Percentiles rank a stretch among this genome's conserved stretches.
Evolutionary conservation across 345 rosid genomes (phyloP).

Genomic region (Eucalyptus cloeziana): DNA sequence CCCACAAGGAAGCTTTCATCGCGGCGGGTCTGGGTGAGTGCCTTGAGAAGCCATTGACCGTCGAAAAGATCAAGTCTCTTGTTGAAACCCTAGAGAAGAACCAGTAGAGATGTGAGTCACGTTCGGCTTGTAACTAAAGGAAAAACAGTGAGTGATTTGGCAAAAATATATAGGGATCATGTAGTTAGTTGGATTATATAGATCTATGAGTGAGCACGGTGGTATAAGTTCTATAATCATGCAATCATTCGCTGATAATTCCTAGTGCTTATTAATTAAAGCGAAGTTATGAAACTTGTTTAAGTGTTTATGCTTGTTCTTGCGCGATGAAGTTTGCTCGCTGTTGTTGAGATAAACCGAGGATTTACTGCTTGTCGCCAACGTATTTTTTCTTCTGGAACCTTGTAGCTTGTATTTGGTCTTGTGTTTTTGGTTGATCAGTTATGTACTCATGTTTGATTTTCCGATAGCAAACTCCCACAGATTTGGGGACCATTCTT

Average conservation of each 20-base stretch:
- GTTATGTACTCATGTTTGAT: not conserved
- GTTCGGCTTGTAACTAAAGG: not conserved
- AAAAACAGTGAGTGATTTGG: not conserved
- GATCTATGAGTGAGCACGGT: not conserved
- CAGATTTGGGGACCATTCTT: not conserved
- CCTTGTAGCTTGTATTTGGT: not conserved
- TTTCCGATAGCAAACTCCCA: not conserved
- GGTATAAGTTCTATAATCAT: not conserved
- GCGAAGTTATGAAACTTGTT: not conserved
- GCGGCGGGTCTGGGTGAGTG: conserved; percentile 13
- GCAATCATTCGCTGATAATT: not conserved
- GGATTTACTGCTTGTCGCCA: not conserved
- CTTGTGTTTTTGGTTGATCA: not conserved
- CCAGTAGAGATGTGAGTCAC: not conserved
- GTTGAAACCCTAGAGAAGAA: not conserved
- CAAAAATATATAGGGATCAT: not conserved
- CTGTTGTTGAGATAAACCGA: not conserved
- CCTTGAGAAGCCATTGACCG: conserved; percentile 10
- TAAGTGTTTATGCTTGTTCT: not conserved
- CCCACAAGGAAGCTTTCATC: not conserved
- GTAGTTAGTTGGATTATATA: not conserved
- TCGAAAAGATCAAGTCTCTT: not conserved
- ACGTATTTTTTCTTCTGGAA: not conserved
- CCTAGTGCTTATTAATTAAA: not conserved
- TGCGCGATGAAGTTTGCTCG: not conserved